Conservation (phyloP, 192 early-diverging fungal genomes). For the Coemansia sp. region DNA sequence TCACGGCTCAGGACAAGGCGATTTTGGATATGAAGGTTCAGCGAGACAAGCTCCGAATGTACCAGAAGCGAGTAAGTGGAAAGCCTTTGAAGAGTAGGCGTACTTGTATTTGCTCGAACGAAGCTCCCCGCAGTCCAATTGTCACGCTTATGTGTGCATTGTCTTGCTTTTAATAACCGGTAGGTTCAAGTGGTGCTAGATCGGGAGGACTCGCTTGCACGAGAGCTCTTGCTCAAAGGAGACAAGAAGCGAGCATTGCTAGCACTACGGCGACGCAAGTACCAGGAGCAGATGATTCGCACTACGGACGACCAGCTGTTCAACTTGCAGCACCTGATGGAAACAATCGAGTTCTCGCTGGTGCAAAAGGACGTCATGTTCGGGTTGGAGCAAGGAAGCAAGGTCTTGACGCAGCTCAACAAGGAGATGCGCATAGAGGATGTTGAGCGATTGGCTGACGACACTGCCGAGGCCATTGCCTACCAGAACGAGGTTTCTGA, state of each 20-base stretch:
- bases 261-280: constrained; percentile 95
- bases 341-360: constrained; percentile 88
- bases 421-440: constrained; percentile 86
- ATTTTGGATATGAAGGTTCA: constrained; percentile 96
- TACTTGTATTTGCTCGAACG: neutral
- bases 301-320: constrained; percentile 88
- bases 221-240: constrained; percentile 69
- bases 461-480: constrained; percentile 93
- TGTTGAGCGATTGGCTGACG: constrained; percentile 93
- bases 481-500: constrained; percentile 87
- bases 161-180: neutral
- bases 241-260: constrained; percentile 85
- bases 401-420: constrained; percentile 76
- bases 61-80: constrained; percentile 79
- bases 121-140: neutral
- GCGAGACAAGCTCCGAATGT: constrained; percentile 91
- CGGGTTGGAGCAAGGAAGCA: constrained; percentile 84
- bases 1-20: constrained; percentile 90
- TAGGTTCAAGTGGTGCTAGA: constrained; percentile 81
- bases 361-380: constrained; percentile 91
- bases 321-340: constrained; percentile 86
- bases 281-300: constrained; percentile 85
- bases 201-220: constrained; percentile 81
- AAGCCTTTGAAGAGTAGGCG: neutral
- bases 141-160: neutral